phyloP scores from a whole-genome alignment of 2,329 filamentous ascomycete genomes.

The Dactylellina leptospora region DNA sequence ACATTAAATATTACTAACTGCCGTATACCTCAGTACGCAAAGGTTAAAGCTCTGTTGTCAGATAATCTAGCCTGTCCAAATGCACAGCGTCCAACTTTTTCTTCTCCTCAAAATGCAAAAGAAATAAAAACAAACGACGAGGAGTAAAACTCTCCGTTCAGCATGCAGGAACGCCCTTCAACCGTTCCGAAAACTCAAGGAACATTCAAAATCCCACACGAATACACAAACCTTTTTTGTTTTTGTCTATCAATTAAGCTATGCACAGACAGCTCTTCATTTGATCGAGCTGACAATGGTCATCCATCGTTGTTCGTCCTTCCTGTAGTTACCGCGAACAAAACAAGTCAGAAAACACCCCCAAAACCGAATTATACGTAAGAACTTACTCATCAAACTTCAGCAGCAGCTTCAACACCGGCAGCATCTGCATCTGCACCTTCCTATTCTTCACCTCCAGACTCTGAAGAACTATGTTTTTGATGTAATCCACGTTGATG shows the following conservation, averaged over 20 bases:
- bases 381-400: constrained; percentile 68
- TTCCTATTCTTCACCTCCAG: constrained; percentile 81
- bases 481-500: constrained; percentile 73
- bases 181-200: neutral
- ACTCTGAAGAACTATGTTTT: constrained; percentile 83
- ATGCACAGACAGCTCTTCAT: constrained; percentile 7
- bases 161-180: constrained; percentile 1
- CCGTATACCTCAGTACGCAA: constrained; percentile 2
- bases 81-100: constrained; percentile 33
- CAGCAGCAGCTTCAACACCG: constrained; percentile 78
- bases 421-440: constrained; percentile 77
- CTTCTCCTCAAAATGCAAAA: too few relatives aligned
- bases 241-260: neutral
- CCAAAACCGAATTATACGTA: constrained; percentile 52
- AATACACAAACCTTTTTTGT: constrained; percentile 32
- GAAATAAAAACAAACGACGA: neutral
- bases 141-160: neutral
- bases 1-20: constrained; percentile 43
- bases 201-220: neutral
- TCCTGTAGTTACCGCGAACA: constrained; percentile 61
- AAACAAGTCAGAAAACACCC: constrained; percentile 59
- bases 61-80: constrained; percentile 3
- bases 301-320: constrained; percentile 88
- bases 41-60: neutral
- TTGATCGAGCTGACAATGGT: constrained; percentile 69